A percentile compares a stretch with the other conserved stretches of the same genome.
These are phyloP conservation scores for Ogataea saltuana DNA, from an alignment of 805 yeast genomes.

Conservation along the genomic window DNA sequence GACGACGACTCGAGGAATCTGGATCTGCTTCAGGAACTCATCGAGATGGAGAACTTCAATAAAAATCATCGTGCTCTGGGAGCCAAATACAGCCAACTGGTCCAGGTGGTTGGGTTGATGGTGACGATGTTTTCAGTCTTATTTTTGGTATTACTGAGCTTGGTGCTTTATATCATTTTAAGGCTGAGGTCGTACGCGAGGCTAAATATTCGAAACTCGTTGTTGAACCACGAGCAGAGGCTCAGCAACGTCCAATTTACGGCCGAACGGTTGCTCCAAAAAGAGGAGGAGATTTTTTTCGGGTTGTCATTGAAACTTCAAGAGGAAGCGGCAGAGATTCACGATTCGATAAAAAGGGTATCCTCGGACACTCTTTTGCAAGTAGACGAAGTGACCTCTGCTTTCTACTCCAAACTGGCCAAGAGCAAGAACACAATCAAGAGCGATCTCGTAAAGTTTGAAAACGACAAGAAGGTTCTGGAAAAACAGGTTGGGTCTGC, in stretches of 20 bases:
- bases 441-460: constrained; percentile 13
- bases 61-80: constrained; percentile 14
- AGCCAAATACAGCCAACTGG: constrained; percentile 15
- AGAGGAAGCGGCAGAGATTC: constrained; percentile 13
- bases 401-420: constrained; percentile 9
- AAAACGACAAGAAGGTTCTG: constrained; percentile 6
- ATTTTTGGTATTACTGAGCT: not conserved
- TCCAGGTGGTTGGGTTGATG: constrained; percentile 17
- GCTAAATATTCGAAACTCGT: constrained; percentile 1
- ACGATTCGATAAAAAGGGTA: constrained; percentile 6
- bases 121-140: constrained; percentile 4
- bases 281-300: constrained; percentile 22
- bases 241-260: constrained; percentile 18
- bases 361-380: constrained; percentile 7
- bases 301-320: constrained; percentile 10
- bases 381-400: constrained; percentile 13
- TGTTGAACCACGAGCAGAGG: constrained; percentile 16
- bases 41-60: constrained; percentile 20
- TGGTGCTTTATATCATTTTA: constrained; percentile 4
- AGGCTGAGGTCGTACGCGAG: constrained; percentile 7
- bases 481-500: constrained; percentile 8
- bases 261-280: constrained; percentile 18
- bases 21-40: constrained; percentile 18
- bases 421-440: constrained; percentile 12
- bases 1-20: constrained; percentile 11